Base-by-base conservation (phyloP, 1,284 basidiomycete genomes). In the Ustilago tritici region DNA sequence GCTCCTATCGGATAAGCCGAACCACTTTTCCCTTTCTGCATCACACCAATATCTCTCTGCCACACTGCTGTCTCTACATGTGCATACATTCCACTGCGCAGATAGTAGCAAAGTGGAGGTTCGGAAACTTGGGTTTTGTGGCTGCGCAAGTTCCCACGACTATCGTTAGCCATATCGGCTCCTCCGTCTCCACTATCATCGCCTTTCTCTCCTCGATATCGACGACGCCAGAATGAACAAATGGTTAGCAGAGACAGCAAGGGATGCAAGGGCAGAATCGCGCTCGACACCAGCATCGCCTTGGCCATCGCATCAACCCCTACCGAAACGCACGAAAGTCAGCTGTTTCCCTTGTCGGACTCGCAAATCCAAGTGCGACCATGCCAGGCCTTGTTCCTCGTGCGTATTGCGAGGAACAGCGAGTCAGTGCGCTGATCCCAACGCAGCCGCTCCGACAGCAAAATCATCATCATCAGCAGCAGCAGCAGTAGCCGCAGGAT, bases 341-440 rank as follows among this genome's bases (percentile, higher is more conserved):
- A 74, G 71, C 55, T 74, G 71, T 36, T 60, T 65, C 12, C 71
- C 66, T 0, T 74, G 71, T 46, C 68, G 67, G 36, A 61, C 56
- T 40, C 72, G 72, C 60, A 75, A 75, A 31, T 70, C 67, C 8
- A 75, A 75, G 19, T 75, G 72, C 54, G 72, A 75, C 43, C 72
- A 75, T 46, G 62, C 72, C 2, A 50, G 67, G 6, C 72, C 72
- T 12, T 75, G 72, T 41, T 75, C 72, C 7, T 75, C 72, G 10
- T 75, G 72, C 54, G 57, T 75, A 1, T 47, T 75, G 5, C 58
- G 72, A 34, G 72, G 64, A 9, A 75, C 72, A 0, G 41, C 64
- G 1, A 49, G 54, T 40, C 63, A 70, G 34, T 75, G 72, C 19
- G 15, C 64, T 11, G 64, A 75, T 43, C 61, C 72, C 2, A 63